Conservation (phyloP, 495 filamentous ascomycete genomes). For the Neurospora sp. region DNA sequence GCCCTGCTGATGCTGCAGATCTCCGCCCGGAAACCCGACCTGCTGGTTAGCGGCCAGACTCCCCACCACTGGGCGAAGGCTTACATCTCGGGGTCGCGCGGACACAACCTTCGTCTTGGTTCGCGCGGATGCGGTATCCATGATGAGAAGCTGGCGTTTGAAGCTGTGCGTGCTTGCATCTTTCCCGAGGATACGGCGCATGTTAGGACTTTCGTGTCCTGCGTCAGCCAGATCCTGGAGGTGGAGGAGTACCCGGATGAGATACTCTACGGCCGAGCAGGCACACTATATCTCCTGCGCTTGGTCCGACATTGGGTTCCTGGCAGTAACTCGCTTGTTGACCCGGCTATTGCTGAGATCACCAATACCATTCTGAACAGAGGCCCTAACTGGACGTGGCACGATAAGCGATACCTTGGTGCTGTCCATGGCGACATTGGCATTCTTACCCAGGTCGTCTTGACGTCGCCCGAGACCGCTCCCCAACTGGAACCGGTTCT, state of each 20-base stretch:
- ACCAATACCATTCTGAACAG: slow-evolving; percentile 23
- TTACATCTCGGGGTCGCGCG: slow-evolving; percentile 35
- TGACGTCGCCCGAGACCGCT: slow-evolving; percentile 29
- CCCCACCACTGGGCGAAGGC: slow-evolving; percentile 38
- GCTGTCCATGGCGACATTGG: slow-evolving; percentile 52
- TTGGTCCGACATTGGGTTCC: slow-evolving; percentile 24
- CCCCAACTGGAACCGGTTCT: slow-evolving; percentile 33
- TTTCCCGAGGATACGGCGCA: slow-evolving; percentile 29
- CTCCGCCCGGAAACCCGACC: slow-evolving; percentile 33
- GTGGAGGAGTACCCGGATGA: slow-evolving; percentile 33
- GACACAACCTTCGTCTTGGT: slow-evolving; percentile 21
- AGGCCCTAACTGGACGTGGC: slow-evolving; percentile 46
- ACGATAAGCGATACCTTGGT: slow-evolving; percentile 48
- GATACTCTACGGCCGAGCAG: slow-evolving; percentile 50
- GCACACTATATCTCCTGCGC: slow-evolving; percentile 50
- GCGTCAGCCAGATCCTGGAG: slow-evolving; percentile 24
- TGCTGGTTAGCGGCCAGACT: slow-evolving; percentile 33
- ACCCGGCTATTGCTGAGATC: slow-evolving; percentile 25
- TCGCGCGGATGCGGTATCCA: slow-evolving; percentile 40
- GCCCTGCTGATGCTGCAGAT: slow-evolving; percentile 49
- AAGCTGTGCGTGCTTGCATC: slow-evolving; percentile 40
- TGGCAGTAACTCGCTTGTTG: slow-evolving; percentile 19
- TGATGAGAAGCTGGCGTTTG: slow-evolving; percentile 44
- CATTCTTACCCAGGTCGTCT: slow-evolving; percentile 52
- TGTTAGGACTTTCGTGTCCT: slow-evolving; percentile 33